phyloP scores from a whole-genome alignment of 176 grass and related monocot genomes.

The Ensete glaucum region DNA sequence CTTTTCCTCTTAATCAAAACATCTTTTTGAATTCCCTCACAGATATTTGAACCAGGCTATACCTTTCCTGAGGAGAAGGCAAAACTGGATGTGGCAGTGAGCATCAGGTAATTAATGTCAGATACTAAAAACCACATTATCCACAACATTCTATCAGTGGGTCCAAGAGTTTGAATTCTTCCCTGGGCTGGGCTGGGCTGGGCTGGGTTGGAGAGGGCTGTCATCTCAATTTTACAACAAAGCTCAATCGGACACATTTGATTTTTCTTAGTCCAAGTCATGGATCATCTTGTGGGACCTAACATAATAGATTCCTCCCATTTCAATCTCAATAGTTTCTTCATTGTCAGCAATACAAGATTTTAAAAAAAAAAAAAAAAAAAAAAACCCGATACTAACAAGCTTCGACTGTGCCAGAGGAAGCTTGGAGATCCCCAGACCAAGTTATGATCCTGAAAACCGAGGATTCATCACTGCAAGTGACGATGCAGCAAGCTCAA shows the following conservation, averaged over 20 bases:
- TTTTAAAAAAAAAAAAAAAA: no score
- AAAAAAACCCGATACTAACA: not conserved
- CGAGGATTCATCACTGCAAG: not conserved
- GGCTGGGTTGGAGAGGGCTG: no score
- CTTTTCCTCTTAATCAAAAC: constrained; percentile 5
- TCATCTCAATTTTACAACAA: no score
- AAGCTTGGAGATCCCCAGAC: constrained; percentile 24
- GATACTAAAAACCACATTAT: not conserved
- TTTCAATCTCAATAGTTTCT: not conserved
- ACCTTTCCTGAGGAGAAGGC: constrained; percentile 53
- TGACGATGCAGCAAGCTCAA: constrained; percentile 1
- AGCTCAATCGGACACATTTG: not conserved
- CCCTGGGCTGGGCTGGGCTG: no score
- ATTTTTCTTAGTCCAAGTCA: not conserved
- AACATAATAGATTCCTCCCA: not conserved
- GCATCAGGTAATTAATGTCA: constrained; percentile 39
- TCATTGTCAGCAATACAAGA: not conserved
- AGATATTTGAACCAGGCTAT: constrained; percentile 70
- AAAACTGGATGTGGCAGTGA: constrained; percentile 30
- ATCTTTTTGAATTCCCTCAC: constrained; percentile 12
- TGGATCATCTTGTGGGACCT: not conserved
- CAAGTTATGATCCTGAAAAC: constrained; percentile 27
- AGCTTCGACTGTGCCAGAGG: constrained; percentile 24
- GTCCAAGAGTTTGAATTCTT: no score
- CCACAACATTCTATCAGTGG: not conserved